phyloP scores from a whole-genome alignment of 441 rosid genomes.

The Adansonia grandidieri region DNA sequence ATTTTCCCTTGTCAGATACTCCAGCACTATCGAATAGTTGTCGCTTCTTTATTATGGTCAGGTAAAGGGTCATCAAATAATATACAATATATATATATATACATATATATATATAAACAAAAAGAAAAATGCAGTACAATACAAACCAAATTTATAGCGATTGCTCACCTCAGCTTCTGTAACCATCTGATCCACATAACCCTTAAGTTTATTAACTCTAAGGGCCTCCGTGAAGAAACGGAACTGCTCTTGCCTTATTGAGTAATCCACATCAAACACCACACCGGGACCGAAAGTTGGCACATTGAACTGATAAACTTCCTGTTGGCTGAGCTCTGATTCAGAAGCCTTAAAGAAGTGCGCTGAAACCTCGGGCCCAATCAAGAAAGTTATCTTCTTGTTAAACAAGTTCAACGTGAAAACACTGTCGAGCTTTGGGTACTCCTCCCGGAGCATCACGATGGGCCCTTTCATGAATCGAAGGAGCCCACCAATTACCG shows the following conservation, averaged over 20 bases:
- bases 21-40: background rate
- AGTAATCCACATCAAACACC: slow-evolving; percentile 93
- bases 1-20: slow-evolving; percentile 18
- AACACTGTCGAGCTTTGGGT: slow-evolving; percentile 91
- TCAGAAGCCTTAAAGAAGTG: slow-evolving; percentile 97
- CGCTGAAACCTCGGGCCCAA: slow-evolving; percentile 96
- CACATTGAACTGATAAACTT: slow-evolving; percentile 96
- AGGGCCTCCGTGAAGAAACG: slow-evolving; percentile 94
- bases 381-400: slow-evolving; percentile 86
- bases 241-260: slow-evolving; percentile 94
- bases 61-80: background rate
- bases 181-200: slow-evolving; percentile 99
- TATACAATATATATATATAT: background rate
- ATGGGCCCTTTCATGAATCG: slow-evolving; percentile 88
- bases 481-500: slow-evolving; percentile 74
- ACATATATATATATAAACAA: background rate
- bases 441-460: slow-evolving; percentile 88
- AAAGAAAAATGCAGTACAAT: background rate
- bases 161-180: slow-evolving; percentile 76
- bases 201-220: slow-evolving; percentile 80
- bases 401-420: slow-evolving; percentile 77
- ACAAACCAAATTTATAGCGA: background rate
- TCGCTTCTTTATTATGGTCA: slow-evolving; percentile 1
- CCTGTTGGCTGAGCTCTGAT: slow-evolving; percentile 95
- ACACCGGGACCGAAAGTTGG: slow-evolving; percentile 99